phyloP scores from a whole-genome alignment of 2,329 filamentous ascomycete genomes.

The Epichloe baconii region DNA sequence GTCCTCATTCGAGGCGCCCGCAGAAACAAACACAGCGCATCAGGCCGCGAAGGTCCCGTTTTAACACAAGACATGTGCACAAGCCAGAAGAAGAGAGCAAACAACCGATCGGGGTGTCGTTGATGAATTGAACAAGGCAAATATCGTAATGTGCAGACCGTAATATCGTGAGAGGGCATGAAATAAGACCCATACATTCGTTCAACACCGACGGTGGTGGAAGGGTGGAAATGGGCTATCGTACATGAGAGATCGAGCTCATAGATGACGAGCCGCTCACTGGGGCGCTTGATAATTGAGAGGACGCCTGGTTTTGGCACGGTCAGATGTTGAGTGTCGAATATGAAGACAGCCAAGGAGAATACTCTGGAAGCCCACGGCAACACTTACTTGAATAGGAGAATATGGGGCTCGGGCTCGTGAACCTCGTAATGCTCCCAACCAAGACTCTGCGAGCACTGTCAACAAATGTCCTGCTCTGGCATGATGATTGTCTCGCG shows the following conservation, averaged over 20 bases:
- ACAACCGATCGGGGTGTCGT: conserved; percentile 1
- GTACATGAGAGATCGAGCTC: conserved; percentile 10
- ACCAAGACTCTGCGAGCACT: conserved; percentile 61
- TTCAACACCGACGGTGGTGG: conserved; percentile 5
- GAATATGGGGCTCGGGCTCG: conserved; percentile 94
- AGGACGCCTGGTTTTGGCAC: conserved; percentile 46
- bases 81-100: not conserved
- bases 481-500: not conserved
- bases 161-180: conserved; percentile 10
- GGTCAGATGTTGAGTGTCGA: not conserved
- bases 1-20: not conserved
- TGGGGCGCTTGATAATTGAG: conserved; percentile 72
- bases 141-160: conserved; percentile 10
- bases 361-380: not conserved
- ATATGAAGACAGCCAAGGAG: not conserved
- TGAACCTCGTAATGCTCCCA: conserved; percentile 99
- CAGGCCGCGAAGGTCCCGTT: not conserved
- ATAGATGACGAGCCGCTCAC: conserved; percentile 15
- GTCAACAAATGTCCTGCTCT: not conserved
- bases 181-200: conserved; percentile 10
- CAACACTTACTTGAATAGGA: conserved; percentile 76
- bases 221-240: conserved; percentile 8
- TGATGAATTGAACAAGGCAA: conserved; percentile 5
- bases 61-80: not conserved
- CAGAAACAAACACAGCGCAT: not conserved